A percentile compares a stretch with the other conserved stretches of the same genome.
These are phyloP conservation scores for Pseudogymnoascus sp. DNA, from an alignment of 2,329 filamentous ascomycete genomes.

Conservation along the genomic window DNA sequence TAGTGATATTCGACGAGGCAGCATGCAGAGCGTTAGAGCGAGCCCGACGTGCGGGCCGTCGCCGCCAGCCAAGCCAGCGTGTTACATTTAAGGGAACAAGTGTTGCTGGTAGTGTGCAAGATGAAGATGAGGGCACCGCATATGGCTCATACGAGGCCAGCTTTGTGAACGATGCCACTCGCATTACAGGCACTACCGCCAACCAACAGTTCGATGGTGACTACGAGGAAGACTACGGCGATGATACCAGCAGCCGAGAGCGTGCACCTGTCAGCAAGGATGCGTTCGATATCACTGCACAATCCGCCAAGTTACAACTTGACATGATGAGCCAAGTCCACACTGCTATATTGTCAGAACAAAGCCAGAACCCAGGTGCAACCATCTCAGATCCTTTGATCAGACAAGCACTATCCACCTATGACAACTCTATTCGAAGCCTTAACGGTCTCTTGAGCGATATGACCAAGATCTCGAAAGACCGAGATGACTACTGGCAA, in stretches of 20 bases:
- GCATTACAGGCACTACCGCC: conserved; percentile 22
- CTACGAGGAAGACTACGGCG: conserved; percentile 69
- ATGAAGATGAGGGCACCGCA: conserved; percentile 44
- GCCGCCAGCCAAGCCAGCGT: conserved; percentile 23
- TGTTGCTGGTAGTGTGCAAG: conserved; percentile 36
- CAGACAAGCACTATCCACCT: conserved; percentile 71
- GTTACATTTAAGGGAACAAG: conserved; percentile 26
- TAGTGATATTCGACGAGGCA: conserved; percentile 38
- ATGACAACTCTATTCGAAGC: conserved; percentile 84
- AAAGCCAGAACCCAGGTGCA: conserved; percentile 60
- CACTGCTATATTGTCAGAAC: conserved; percentile 69
- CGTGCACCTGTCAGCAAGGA: conserved; percentile 73
- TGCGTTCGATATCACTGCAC: conserved; percentile 92
- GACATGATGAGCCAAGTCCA: conserved; percentile 85
- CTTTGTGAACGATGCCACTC: conserved; percentile 34
- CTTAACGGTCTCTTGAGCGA: conserved; percentile 79
- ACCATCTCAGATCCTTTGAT: conserved; percentile 71
- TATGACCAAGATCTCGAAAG: conserved; percentile 82
- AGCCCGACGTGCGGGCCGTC: conserved; percentile 19
- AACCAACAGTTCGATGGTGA: conserved; percentile 43
- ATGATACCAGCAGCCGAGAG: conserved; percentile 74
- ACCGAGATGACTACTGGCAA: conserved; percentile 96
- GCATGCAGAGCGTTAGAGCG: conserved; percentile 33
- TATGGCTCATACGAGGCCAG: conserved; percentile 53
- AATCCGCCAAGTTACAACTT: conserved; percentile 87